Conservation (phyloP, 148 eudicot genomes). For the Cornus suecica region DNA sequence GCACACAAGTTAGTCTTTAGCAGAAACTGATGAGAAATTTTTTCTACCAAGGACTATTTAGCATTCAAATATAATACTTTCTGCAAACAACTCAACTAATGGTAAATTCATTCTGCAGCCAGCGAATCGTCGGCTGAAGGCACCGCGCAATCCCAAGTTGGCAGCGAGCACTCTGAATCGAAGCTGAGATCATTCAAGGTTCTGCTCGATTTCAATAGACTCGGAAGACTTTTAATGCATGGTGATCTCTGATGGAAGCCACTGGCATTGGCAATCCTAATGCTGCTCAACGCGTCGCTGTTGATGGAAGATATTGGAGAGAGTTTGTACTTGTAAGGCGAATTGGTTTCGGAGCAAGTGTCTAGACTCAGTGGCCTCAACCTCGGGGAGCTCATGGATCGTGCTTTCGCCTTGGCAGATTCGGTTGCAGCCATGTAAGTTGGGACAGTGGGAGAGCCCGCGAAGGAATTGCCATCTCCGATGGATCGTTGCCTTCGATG, state of each 20-base stretch:
- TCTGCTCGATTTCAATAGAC: slow-evolving; percentile 27
- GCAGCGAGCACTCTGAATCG: slow-evolving; percentile 20
- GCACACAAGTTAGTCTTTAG: background rate
- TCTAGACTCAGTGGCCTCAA: slow-evolving; percentile 38
- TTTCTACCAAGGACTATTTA: too few relatives aligned
- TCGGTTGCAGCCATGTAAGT: slow-evolving; percentile 81
- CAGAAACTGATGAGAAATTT: background rate
- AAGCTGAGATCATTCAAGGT: slow-evolving; percentile 23
- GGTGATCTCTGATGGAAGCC: slow-evolving; percentile 49
- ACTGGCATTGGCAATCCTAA: slow-evolving; percentile 23
- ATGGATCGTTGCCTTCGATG: slow-evolving; percentile 47
- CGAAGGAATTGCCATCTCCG: slow-evolving; percentile 30
- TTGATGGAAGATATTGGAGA: slow-evolving; percentile 68
- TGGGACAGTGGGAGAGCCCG: slow-evolving; percentile 45
- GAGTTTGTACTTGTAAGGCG: slow-evolving; percentile 61
- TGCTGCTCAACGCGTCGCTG: slow-evolving; percentile 46
- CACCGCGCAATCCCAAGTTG: slow-evolving; percentile 14
- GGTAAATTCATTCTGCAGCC: background rate
- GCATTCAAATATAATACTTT: background rate
- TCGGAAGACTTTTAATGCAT: slow-evolving; percentile 31
- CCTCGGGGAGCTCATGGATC: slow-evolving; percentile 65
- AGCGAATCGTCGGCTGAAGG: slow-evolving; percentile 16
- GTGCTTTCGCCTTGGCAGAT: slow-evolving; percentile 61
- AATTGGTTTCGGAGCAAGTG: slow-evolving; percentile 48
- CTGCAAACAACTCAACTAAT: background rate